These are phyloP conservation scores for Termitomyces sp. DNA, from an alignment of 768 basidiomycete genomes.

Conservation along the genomic window DNA sequence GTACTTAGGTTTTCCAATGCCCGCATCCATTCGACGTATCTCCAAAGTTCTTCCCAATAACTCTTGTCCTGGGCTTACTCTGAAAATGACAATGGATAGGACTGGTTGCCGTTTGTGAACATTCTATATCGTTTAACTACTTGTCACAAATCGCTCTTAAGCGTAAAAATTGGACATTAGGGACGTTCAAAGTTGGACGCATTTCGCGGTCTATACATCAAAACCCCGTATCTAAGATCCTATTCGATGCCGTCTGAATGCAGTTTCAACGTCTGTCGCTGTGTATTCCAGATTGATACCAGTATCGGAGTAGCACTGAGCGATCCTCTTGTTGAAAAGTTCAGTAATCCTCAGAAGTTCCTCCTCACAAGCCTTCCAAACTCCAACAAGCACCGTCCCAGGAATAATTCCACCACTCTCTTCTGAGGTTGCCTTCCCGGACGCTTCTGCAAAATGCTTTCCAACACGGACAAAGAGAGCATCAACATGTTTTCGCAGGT, in stretches of 20 bases:
- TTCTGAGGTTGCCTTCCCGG: slow-evolving; percentile 60
- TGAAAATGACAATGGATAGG: too few species aligned
- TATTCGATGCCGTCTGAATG: slow-evolving; percentile 67
- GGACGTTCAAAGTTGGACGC: too few species aligned
- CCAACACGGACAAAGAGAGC: slow-evolving; percentile 87
- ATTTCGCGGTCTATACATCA: background rate
- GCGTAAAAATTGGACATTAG: background rate
- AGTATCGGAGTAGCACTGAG: slow-evolving; percentile 75
- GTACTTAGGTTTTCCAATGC: too few species aligned
- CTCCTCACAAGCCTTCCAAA: slow-evolving; percentile 90
- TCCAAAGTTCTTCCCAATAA: background rate
- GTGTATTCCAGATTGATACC: slow-evolving; percentile 75
- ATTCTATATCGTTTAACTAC: too few species aligned
- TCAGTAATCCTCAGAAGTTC: slow-evolving; percentile 75
- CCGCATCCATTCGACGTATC: too few species aligned
- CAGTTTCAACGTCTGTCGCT: slow-evolving; percentile 67
- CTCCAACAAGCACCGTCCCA: slow-evolving; percentile 70
- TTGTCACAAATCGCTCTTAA: too few species aligned
- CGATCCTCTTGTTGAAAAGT: slow-evolving; percentile 62
- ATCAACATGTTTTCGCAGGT: slow-evolving; percentile 86
- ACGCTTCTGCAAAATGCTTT: slow-evolving; percentile 90
- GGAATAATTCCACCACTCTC: slow-evolving; percentile 51
- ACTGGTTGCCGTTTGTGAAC: too few species aligned
- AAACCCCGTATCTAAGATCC: slow-evolving; percentile 7
- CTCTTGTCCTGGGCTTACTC: background rate